Conservation (phyloP, 2,329 filamentous ascomycete genomes). For the Trichoderma asperellum region DNA sequence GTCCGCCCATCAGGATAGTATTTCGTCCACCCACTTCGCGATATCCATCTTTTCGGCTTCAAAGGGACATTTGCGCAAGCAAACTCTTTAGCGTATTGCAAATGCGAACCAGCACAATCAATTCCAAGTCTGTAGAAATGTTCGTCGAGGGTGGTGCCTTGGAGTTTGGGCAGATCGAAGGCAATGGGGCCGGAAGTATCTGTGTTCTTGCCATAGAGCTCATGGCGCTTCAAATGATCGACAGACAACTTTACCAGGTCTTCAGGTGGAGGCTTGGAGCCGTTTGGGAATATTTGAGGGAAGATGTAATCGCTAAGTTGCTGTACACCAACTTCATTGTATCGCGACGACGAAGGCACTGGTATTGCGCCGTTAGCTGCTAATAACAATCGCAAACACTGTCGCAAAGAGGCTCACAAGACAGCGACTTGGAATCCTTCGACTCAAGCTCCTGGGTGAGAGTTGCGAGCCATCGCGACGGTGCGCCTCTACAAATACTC, state of each 20-base stretch:
- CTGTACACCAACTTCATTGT: constrained; percentile 93
- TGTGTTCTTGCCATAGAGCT: constrained; percentile 87
- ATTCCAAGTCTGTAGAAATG: constrained; percentile 89
- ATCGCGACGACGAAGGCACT: constrained; percentile 66
- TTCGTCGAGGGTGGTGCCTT: constrained; percentile 83
- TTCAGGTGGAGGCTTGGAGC: constrained; percentile 59
- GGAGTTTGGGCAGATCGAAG: constrained; percentile 81
- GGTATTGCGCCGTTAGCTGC: constrained; percentile 8
- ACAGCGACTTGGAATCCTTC: constrained; percentile 35
- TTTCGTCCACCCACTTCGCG: constrained; percentile 89
- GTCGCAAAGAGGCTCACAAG: constrained; percentile 43
- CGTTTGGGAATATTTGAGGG: constrained; percentile 75
- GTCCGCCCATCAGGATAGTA: constrained; percentile 75
- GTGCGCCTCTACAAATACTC: constrained; percentile 43
- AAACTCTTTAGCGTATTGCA: constrained; percentile 76
- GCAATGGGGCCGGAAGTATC: constrained; percentile 75
- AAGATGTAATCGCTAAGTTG: constrained; percentile 86
- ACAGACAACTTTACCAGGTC: constrained; percentile 79
- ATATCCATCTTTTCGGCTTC: constrained; percentile 72
- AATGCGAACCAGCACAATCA: constrained; percentile 84
- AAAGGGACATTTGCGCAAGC: constrained; percentile 62
- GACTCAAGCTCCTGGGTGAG: constrained; percentile 32
- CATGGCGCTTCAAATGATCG: constrained; percentile 82
- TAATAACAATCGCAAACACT: neutral
- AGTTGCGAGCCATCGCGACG: constrained; percentile 51